Base-by-base conservation (phyloP, 441 rosid genomes). In the Caryocar brasiliense region DNA sequence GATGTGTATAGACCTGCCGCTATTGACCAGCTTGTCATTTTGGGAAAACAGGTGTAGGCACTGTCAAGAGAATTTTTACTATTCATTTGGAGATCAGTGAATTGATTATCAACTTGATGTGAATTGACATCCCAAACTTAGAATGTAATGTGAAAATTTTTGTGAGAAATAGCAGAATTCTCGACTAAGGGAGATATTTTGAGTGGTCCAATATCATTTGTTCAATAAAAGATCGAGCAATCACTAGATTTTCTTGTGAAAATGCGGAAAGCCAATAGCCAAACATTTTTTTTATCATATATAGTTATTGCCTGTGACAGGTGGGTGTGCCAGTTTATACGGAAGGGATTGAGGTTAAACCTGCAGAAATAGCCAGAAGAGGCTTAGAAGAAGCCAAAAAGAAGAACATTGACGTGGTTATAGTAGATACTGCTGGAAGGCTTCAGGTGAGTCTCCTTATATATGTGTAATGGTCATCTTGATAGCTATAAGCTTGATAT, bases 1-100 rank as follows among this genome's bases (percentile, higher is more conserved):
- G 99, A 92, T 75, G 95, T 92, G 26, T 88, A 92, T 65, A 81
- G 99, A 64, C 99, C 99, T 54, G 97, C 95, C 38, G 99, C 99
- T 42, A 85, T 87, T 49, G 99, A 92, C 62, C 99, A 92, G 74
- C 97, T 88, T 44, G 85, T 84, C 47, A 92, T 88, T 67, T 71
- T 92, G 78, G 99, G 97, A 32, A 74, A 85, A 70, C 94, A 82
- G 95, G 99, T 85, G 78, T 42, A 36, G 7, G 40, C 56, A 27
- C 59, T 58, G 17, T 20, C 38, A 47, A n/a, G 25, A 53, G 46
- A 40, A 36, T 35, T 35, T 47, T 47, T 23, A 19, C 24, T 54
- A 21, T 18, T 7, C 10, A 50, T 28, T 47, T 32, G 30, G 26
- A 47, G 30, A 40, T 38, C 17, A 10, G 5, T 48, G 11, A 12